Percentiles rank a stretch among this genome's conserved stretches.
Conservation (phyloP, 148 eudicot species). For the Vaccinium corymbosum region DNA sequence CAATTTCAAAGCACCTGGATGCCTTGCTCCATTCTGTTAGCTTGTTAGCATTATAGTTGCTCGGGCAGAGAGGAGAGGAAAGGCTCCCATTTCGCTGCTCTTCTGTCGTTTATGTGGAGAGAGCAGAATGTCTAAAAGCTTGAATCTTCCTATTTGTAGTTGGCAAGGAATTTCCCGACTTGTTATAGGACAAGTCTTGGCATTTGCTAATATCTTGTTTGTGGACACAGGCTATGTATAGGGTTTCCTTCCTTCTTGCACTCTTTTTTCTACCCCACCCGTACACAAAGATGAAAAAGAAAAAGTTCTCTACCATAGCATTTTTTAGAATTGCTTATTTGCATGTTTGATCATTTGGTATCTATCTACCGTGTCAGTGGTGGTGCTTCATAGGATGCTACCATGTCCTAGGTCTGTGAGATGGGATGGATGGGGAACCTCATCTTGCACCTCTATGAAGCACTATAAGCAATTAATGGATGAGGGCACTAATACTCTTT, state of each 20-base stretch:
- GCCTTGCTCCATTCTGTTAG: background rate
- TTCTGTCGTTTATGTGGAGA: background rate
- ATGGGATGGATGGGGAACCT: constrained; percentile 1
- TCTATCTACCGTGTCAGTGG: background rate
- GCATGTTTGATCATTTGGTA: background rate
- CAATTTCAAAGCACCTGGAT: background rate
- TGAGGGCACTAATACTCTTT: background rate
- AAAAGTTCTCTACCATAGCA: background rate
- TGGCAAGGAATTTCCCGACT: background rate
- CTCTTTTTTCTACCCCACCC: background rate
- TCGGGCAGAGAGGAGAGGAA: background rate
- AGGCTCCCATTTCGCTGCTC: background rate
- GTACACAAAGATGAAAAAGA: background rate
- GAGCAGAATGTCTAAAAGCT: background rate
- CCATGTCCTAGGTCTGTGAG: background rate
- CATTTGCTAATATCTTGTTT: background rate
- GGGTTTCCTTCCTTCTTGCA: background rate
- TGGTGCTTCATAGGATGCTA: background rate
- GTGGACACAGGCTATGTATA: background rate
- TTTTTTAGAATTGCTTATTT: background rate
- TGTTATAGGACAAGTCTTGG: background rate
- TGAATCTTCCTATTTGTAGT: background rate
- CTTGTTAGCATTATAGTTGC: background rate
- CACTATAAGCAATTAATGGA: background rate
- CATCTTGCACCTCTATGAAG: background rate